phyloP scores from a whole-genome alignment of 148 eudicot species.

The Spergularia marina region DNA sequence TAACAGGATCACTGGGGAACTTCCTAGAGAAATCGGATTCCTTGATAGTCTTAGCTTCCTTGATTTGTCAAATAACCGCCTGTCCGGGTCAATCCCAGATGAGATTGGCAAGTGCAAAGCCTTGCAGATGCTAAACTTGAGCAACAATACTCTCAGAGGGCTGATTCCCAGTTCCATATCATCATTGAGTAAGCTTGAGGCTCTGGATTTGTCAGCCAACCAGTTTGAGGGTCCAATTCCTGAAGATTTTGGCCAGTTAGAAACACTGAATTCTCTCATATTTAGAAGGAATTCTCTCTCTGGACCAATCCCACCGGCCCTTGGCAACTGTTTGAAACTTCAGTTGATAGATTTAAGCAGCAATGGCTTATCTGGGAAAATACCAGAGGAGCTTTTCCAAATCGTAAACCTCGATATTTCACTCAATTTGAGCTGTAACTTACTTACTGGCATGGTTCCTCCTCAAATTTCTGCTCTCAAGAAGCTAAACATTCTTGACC shows the following conservation, averaged over 20 bases:
- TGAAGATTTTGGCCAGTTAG: constrained; percentile 46
- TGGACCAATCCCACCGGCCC: constrained; percentile 59
- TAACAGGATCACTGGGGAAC: constrained; percentile 60
- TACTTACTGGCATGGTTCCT: constrained; percentile 56
- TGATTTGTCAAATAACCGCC: constrained; percentile 60
- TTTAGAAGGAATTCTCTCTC: constrained; percentile 50
- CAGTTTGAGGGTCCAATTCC: constrained; percentile 58
- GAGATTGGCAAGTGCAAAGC: constrained; percentile 59
- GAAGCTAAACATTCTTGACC: constrained; percentile 71
- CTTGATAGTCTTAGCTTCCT: constrained; percentile 60
- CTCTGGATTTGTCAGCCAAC: constrained; percentile 68
- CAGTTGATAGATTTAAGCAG: constrained; percentile 76
- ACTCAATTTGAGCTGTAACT: constrained; percentile 73
- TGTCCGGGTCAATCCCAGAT: constrained; percentile 57
- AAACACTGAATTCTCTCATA: constrained; percentile 50
- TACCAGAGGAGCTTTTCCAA: constrained; percentile 52
- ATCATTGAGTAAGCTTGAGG: constrained; percentile 53
- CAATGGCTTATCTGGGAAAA: constrained; percentile 50
- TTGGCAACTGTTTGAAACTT: constrained; percentile 62
- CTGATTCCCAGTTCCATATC: constrained; percentile 53
- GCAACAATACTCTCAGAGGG: constrained; percentile 65
- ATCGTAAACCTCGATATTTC: constrained; percentile 70
- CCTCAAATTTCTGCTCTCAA: constrained; percentile 55
- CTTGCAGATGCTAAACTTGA: constrained; percentile 73
- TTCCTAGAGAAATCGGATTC: constrained; percentile 68